Evolutionary conservation across 2,329 filamentous ascomycete species (phyloP).

Genomic region (Mariannaea elegans): DNA sequence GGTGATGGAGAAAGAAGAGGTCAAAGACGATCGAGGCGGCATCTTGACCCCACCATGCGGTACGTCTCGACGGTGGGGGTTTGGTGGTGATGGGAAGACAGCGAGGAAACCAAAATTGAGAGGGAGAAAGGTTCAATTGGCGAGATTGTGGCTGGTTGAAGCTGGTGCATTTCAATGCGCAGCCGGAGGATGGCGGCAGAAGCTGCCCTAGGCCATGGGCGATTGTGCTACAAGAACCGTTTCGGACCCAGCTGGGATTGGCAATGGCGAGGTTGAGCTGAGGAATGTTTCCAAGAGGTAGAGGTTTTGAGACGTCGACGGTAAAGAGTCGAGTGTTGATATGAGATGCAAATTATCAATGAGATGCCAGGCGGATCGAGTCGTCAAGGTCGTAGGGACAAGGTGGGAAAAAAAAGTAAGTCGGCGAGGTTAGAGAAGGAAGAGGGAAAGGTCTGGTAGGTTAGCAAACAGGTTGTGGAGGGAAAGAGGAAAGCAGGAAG

Average conservation of each 20-base stretch:
- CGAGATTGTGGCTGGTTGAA: constrained; percentile 31
- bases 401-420: constrained; percentile 25
- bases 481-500: constrained; percentile 31
- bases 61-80: constrained; percentile 37
- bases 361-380: background rate
- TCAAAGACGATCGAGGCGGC: constrained; percentile 88
- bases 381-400: constrained; percentile 18
- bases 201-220: constrained; percentile 36
- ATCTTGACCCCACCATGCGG: constrained; percentile 74
- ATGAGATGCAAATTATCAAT: constrained; percentile 4
- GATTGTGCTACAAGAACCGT: constrained; percentile 38
- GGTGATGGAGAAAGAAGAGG: constrained; percentile 89
- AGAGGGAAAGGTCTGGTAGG: constrained; percentile 25
- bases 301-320: constrained; percentile 20
- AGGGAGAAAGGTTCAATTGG: constrained; percentile 44
- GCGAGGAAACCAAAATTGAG: constrained; percentile 27
- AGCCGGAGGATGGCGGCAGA: constrained; percentile 30
- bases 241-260: constrained; percentile 37
- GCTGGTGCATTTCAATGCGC: constrained; percentile 39
- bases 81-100: constrained; percentile 32
- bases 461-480: constrained; percentile 21
- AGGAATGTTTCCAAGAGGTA: constrained; percentile 21
- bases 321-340: constrained; percentile 15
- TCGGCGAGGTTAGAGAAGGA: constrained; percentile 25
- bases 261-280: constrained; percentile 27